Base-by-base conservation (phyloP, 805 yeast species). In the Schwanniomyces sp. region DNA sequence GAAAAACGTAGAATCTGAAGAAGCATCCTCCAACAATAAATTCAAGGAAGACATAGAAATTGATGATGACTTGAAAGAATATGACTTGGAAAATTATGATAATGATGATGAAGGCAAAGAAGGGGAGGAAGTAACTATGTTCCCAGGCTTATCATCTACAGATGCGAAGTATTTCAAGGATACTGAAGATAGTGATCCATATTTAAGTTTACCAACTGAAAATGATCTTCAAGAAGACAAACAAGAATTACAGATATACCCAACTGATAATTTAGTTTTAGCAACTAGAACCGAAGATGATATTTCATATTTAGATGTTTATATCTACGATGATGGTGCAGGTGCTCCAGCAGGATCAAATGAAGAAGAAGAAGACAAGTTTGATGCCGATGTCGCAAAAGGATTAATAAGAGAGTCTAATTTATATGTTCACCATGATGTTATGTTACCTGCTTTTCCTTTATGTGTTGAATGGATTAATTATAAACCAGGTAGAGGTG, bases 251-350 rank as follows among this genome's bases (percentile, higher is more conserved):
- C 96, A 88, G 62, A 83, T 94, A 36, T 84, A 86, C 58, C 92
- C 96, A 41, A 85, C 94, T 1, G 99, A 94, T 67, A 94, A 90
- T 63, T 70, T 94, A 72, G 79, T 94, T 27, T 77, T 94, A 55
- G 91, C 96, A 7, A 85, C 97, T 1, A 85, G 96, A 73, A 94
- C 99, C 3, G 98, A 94, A 63, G 99, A 94, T 66, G 97, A 92
- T 43, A 77, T 94, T 40, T 90, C 97, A 6, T 88, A 86, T 62
- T 74, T 94, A 61, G 98, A 94, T 60, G 95, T 92, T 3, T 92
- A 92, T 60, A 88, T 94, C 21, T 94, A 91, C 64, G 98, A 94
- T 63, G 96, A 91, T 62, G 91, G 91, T 62, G 91, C 92, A 18
- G 92, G 91, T 36, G 89, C 88, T 43, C 92, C 90, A 44, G 76